Base-by-base conservation (phyloP, 805 yeast species). In the Ogataea nakhonphanomensis region DNA sequence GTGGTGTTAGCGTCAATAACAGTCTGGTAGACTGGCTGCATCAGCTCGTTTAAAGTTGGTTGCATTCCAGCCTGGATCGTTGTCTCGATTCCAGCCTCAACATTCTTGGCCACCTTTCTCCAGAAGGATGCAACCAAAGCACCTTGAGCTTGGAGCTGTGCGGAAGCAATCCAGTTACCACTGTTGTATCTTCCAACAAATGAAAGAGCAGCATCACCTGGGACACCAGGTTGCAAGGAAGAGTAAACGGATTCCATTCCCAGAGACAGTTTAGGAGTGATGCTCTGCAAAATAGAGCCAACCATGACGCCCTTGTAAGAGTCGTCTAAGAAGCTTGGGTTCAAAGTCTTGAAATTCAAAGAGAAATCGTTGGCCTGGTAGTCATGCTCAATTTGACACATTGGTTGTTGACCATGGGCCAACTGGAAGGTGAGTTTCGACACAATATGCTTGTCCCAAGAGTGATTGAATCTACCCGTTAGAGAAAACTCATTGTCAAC, bases 321-420 rank as follows among this genome's bases (percentile, higher is more conserved):
- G 49, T 85, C 86, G 43, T 80, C 79, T 38, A 84, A 64, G 53
- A 84, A 63, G 32, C 86, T 79, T 46, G 99, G 98, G 71, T 93
- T 93, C 62, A 90, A 75, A 41, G 95, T 74, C 72, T 93, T 95
- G 61, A 93, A 71, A 73, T 90, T 90, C 61, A 90, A 65, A 36
- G 95, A 82, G 62, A 79, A 89, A 64, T 93, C 99, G 41, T 75
- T 66, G 46, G 91, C 96, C 67, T 84, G 91, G 70, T 79, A 83
- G 66, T 93, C 99, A 65, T 93, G 97, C 74, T 93, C 99, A 55
- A 91, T 73, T 71, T 93, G 98, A 49, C 85, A 75, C 95, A 91
- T 88, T 43, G 93, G 73, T 50, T 93, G 96, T 70, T 90, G 96
- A 50, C 83, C 86, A 49, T 81, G 72, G 54, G 95, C 86, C 53